Evolutionary conservation across 1,284 basidiomycete genomes (phyloP), one percentile per base, ranked within the genome.

Genomic region (Sanguinoderma infundibulare): DNA sequence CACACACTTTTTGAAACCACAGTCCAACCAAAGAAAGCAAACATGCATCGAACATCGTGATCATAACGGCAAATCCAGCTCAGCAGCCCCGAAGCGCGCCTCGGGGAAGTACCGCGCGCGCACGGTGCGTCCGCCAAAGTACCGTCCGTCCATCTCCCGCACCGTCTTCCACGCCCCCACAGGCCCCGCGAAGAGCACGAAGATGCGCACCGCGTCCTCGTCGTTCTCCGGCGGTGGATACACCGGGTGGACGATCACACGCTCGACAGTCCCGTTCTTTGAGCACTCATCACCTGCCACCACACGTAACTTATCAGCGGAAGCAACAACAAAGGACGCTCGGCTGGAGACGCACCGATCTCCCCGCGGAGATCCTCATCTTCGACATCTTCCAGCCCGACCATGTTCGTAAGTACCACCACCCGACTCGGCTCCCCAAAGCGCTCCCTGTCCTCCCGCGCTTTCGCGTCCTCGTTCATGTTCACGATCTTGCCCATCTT

Each of bases 151-250:
- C 61, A 98, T 83, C 72, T 95, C 94, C 51, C 91, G 86, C 1
- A 95, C 92, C 0, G 94, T 95, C 74, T 95, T 94, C 94, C 95
- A 98, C 2, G 96, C 96, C 8, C 94, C 96, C 0, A 86, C 95
- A 9, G 95, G 91, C 0, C 96, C 96, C 0, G 87, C 87, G 69
- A 96, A 97, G 51, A 91, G 78, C 7, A 96, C 89, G 73, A 95
- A 96, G 50, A 96, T 89, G 46, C 93, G 86, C 8, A 96, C 87
- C 0, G 87, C 85, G 32, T 94, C 89, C 10, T 87, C 85, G 2
- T 83, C 78, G 53, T 87, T 80, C 2, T 74, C 66, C 0, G 89
- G 84, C 2, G 83, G 77, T 1, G 92, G 90, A 50, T 88, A 79
- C 42, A 92, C 85, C 35, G 87, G 79, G 69, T 98, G 94, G 1